Conservation (phyloP, 1,284 basidiomycete genomes). For the Cutaneotrichosporon cutaneum region DNA sequence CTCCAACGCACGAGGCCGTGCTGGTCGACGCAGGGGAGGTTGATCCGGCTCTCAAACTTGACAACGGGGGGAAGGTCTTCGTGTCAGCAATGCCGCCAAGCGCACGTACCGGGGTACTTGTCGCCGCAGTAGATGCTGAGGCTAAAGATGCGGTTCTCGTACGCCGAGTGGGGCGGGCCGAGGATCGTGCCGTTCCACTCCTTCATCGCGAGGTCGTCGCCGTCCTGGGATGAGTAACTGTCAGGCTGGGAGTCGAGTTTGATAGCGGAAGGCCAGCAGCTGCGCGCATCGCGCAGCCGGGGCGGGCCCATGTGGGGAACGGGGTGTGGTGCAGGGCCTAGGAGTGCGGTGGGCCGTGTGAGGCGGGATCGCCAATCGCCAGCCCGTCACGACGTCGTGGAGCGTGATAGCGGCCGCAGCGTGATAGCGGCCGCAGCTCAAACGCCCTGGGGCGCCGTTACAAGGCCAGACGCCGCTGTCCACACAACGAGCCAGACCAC, state of each 20-base stretch:
- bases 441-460: background rate
- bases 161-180: slow-evolving; percentile 94
- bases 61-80: slow-evolving; percentile 50
- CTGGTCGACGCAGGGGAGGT: slow-evolving; percentile 85
- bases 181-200: slow-evolving; percentile 99
- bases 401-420: background rate
- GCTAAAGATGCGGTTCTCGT: slow-evolving; percentile 98
- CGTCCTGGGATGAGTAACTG: slow-evolving; percentile 56
- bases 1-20: slow-evolving; percentile 61
- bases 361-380: background rate
- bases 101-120: slow-evolving; percentile 70
- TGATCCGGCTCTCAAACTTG: slow-evolving; percentile 81
- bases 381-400: background rate
- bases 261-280: background rate
- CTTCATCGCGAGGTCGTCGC: slow-evolving; percentile 93
- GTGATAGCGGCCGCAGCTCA: background rate
- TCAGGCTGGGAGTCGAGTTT: background rate
- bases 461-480: background rate
- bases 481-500: background rate
- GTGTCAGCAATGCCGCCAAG: background rate
- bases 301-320: too few relatives aligned
- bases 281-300: too few relatives aligned
- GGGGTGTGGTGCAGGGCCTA: background rate
- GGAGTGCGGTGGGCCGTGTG: background rate
- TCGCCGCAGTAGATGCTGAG: slow-evolving; percentile 85